Evolutionary conservation across 805 yeast species (phyloP), one percentile per base, ranked within the genome.

Genomic region (Lipomyces sp.): DNA sequence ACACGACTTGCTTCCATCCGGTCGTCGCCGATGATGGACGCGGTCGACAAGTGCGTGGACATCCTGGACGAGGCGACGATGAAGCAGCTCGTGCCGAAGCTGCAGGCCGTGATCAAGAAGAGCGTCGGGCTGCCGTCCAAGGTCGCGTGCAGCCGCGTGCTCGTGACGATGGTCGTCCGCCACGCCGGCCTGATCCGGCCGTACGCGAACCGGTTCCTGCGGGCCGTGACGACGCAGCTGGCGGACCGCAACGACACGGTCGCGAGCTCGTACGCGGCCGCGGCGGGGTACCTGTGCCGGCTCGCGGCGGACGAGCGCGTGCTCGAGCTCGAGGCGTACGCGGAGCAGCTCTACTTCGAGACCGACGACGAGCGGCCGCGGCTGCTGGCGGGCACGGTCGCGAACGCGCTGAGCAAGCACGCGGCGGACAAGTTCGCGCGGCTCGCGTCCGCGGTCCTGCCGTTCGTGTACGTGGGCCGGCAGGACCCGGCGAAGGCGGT

Each of bases 81-180:
- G 70, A 74, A 71, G 1, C 74, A 72, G 11, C 68, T 81, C 31
- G 70, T 86, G 2, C 71, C 70, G 1, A 71, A 70, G 34, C 68
- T 88, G 26, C 76, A 77, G 21, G 63, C 68, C 19, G 77, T 87
- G 1, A 78, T 86, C 7, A 80, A 81, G 53, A 76, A 73, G 49
- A 79, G 95, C 0, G 86, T 90, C 19, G 98, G 98, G 0, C 71
- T 93, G 13, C 97, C 98, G 0, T 87, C 97, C 0, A 88, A 91
- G 62, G 88, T 86, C 0, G 87, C 90, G 22, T 89, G 91, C 0
- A 79, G 95, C 4, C 77, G 81, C 55, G 82, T 89, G 0, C 65
- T 90, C 10, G 86, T 83, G 6, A 75, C 79, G 18, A 65, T 88
- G 41, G 77, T 85, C 0, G 70, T 80, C 10, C 77, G 83, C 54